These are phyloP conservation scores for Oryza meyeriana DNA, from an alignment of 176 grass and related monocot species.

Conservation along the genomic window DNA sequence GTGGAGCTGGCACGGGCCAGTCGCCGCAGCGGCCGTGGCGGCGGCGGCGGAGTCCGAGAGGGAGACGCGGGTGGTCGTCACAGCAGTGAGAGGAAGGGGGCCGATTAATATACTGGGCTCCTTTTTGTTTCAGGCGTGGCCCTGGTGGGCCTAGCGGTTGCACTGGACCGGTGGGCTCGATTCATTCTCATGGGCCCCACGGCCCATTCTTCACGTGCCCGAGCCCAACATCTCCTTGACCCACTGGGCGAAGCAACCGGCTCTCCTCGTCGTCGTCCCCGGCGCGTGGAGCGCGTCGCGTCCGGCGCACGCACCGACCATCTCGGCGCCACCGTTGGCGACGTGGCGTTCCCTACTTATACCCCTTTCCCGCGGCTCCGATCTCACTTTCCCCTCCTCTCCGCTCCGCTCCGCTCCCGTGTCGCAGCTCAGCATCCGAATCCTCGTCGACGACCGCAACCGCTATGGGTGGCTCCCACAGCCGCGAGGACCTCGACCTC, in stretches of 20 bases:
- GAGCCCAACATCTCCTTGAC: too few species aligned
- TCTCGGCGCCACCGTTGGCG: neutral
- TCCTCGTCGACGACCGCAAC: slow-evolving; percentile 2
- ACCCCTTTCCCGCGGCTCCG: neutral
- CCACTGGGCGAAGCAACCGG: slow-evolving; percentile 22
- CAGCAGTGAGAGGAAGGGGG: neutral
- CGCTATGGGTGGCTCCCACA: slow-evolving; percentile 81
- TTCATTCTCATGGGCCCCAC: neutral
- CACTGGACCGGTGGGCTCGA: neutral
- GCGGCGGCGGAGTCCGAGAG: neutral
- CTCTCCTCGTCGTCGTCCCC: neutral
- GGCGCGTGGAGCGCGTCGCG: slow-evolving; percentile 34
- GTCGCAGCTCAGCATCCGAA: neutral
- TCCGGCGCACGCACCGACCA: slow-evolving; percentile 34
- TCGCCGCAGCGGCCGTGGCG: neutral
- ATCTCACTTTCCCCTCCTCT: slow-evolving; percentile 8
- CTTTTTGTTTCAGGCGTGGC: neutral
- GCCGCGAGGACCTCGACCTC: slow-evolving; percentile 81
- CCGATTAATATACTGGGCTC: neutral
- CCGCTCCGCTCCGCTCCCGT: neutral
- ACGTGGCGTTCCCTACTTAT: neutral
- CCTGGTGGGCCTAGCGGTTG: neutral
- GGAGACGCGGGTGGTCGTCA: neutral
- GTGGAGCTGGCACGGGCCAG: neutral
- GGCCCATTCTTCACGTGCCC: too few species aligned